Base-by-base conservation (phyloP, 2,329 filamentous ascomycete genomes). In the Anisogramma anomala region DNA sequence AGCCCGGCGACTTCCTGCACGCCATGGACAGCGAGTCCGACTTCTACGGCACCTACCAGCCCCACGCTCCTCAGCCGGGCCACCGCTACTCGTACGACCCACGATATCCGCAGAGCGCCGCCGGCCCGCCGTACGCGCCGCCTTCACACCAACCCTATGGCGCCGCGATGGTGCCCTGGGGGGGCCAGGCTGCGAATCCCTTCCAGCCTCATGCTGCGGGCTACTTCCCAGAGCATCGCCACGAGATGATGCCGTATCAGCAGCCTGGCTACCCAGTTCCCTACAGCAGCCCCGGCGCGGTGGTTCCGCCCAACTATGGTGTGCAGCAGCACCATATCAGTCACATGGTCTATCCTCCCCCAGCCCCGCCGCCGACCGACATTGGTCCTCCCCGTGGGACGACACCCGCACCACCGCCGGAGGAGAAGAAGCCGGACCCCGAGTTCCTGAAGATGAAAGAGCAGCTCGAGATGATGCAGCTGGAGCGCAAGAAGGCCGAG, bases 391-490 rank as follows among this genome's bases (percentile, higher is more conserved):
- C 49, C n/a, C 50, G 61, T 3, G 38, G 34, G 15, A 43, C 55
- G 4, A 66, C 68, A 4, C 63, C 66, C 2, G 59, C 63, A 1
- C 61, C 62, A 4, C 61, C 62, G 5, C 50, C 54, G 0, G 41
- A 48, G 8, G 51, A 55, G 23, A 59, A 63, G 50, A 63, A 64
- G 43, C 59, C 60, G 11, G 41, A 81, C 39, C 67, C 71, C 2
- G 72, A 81, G 42, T 76, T 76, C 51, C 64, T 80, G 47, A 65
- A 65, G n/a, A 68, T 80, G 42, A 70, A 79, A 47, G 68, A 74
- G 47, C 70, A 81, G 50, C 58, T 84, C 13, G 65, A 68, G 10
- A 59, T 61, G 8, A 63, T 73, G 32, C 66, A 73, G 47, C 61
- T 58, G 3, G 64, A 64, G 22, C 59, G 68, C 42, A 66, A 64